A percentile compares a stretch with the other conserved stretches of the same genome.
Conservation (phyloP, 2,329 filamentous ascomycete species). For the Penicillium sp. region DNA sequence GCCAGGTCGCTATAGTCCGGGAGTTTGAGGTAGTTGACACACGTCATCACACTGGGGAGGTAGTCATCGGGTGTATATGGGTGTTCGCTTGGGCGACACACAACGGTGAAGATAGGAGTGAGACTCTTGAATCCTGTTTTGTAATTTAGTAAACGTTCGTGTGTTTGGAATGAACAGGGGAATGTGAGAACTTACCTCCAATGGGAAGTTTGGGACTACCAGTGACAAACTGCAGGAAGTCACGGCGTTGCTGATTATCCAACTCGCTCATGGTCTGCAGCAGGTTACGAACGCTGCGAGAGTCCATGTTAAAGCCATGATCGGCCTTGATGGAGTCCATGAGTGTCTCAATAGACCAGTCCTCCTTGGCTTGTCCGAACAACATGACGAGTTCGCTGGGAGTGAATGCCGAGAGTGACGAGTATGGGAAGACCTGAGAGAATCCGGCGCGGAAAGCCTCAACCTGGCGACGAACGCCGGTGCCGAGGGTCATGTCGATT, state of each 20-base stretch:
- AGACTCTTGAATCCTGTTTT: constrained; percentile 85
- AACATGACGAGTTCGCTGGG: constrained; percentile 92
- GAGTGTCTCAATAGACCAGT: constrained; percentile 96
- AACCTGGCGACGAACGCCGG: constrained; percentile 82
- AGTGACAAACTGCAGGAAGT: constrained; percentile 97
- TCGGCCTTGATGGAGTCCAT: constrained; percentile 99
- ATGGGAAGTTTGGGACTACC: constrained; percentile 98
- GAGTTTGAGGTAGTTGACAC: constrained; percentile 97
- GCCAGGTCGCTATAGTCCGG: constrained; percentile 86
- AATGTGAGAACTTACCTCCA: constrained; percentile 67
- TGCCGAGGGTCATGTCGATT: constrained; percentile 87
- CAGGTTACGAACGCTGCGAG: constrained; percentile 89
- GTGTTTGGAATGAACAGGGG: neutral
- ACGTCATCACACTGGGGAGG: constrained; percentile 99
- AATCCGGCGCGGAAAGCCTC: constrained; percentile 91
- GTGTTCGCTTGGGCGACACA: constrained; percentile 96
- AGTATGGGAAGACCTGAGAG: constrained; percentile 94
- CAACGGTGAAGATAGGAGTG: constrained; percentile 97
- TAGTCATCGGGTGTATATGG: constrained; percentile 96
- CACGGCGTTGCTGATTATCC: constrained; percentile 71
- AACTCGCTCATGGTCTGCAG: constrained; percentile 94
- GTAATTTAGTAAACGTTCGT: constrained; percentile 7
- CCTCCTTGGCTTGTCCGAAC: constrained; percentile 89
- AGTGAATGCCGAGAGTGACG: constrained; percentile 88
- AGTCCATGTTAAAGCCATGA: constrained; percentile 98